phyloP scores from a whole-genome alignment of 495 filamentous ascomycete genomes.

The Paragyromitra xinjiangensis region DNA sequence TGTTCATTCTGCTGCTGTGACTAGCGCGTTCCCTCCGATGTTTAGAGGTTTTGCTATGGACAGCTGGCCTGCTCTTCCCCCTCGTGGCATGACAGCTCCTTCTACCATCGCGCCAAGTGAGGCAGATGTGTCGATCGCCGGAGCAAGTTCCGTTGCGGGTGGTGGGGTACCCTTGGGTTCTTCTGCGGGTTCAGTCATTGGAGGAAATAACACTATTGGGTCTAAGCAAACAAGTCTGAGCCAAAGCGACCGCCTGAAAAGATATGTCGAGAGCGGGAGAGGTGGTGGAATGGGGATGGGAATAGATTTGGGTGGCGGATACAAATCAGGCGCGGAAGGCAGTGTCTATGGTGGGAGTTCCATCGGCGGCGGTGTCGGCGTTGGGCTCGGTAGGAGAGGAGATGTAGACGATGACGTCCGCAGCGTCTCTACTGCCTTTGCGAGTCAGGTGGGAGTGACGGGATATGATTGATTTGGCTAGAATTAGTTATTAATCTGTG shows the following conservation, averaged over 20 bases:
- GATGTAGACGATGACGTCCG: slow-evolving; percentile 87
- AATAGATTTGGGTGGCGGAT: slow-evolving; percentile 62
- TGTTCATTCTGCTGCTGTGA: slow-evolving; percentile 87
- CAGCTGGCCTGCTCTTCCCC: slow-evolving; percentile 83
- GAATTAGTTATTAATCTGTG: slow-evolving; percentile 39
- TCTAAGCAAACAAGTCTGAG: slow-evolving; percentile 80
- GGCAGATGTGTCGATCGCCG: slow-evolving; percentile 62
- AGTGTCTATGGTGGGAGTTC: slow-evolving; percentile 83
- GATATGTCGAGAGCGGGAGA: slow-evolving; percentile 85
- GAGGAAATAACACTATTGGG: slow-evolving; percentile 36
- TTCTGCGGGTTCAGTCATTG: slow-evolving; percentile 47
- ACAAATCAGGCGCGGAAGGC: slow-evolving; percentile 62
- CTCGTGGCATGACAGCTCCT: slow-evolving; percentile 68
- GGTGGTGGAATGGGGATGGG: slow-evolving; percentile 47
- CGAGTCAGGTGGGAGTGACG: slow-evolving; percentile 84
- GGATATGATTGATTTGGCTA: slow-evolving; percentile 81
- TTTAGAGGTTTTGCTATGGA: slow-evolving; percentile 90
- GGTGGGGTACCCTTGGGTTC: slow-evolving; percentile 62
- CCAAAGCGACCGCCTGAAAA: slow-evolving; percentile 83
- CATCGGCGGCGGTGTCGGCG: slow-evolving; percentile 64
- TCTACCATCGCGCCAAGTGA: slow-evolving; percentile 54
- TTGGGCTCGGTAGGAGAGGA: slow-evolving; percentile 58
- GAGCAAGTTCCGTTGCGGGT: slow-evolving; percentile 86
- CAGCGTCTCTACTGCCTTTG: slow-evolving; percentile 94
- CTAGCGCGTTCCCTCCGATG: slow-evolving; percentile 88